Percentiles rank a stretch among this genome's conserved stretches.
These are phyloP conservation scores for Trametes cingulata DNA, from an alignment of 768 basidiomycete genomes.

Conservation along the genomic window DNA sequence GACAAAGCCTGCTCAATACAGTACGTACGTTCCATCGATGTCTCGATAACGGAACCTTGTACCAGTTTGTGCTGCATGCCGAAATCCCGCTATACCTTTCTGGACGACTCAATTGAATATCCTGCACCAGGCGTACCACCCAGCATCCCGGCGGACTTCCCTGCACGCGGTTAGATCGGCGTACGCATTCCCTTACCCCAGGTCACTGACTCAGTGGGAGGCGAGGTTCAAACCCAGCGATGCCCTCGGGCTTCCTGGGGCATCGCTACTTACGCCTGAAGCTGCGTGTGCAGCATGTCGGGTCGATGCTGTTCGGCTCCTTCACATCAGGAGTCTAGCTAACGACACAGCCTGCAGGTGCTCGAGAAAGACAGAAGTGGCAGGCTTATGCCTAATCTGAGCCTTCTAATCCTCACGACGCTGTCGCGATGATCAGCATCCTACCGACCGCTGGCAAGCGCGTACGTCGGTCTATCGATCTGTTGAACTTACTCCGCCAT, in stretches of 20 bases:
- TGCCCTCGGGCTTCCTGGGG: background rate
- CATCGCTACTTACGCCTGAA: background rate
- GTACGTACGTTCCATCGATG: slow-evolving; percentile 14
- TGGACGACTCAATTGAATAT: background rate
- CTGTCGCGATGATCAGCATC: slow-evolving; percentile 14
- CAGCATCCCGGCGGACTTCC: background rate
- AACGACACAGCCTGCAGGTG: slow-evolving; percentile 7
- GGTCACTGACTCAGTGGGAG: background rate
- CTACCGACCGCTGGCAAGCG: background rate
- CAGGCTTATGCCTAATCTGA: slow-evolving; percentile 4
- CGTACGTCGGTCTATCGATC: background rate
- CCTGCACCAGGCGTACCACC: background rate
- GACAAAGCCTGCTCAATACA: background rate
- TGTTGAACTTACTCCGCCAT: background rate
- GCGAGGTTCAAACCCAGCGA: slow-evolving; percentile 19
- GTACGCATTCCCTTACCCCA: slow-evolving; percentile 9
- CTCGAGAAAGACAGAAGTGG: slow-evolving; percentile 4
- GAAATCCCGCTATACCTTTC: slow-evolving; percentile 7
- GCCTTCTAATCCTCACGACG: background rate
- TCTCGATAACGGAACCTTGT: slow-evolving; percentile 11
- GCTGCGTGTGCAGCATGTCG: slow-evolving; percentile 1
- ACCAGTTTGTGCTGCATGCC: slow-evolving; percentile 5
- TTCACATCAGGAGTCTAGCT: slow-evolving; percentile 5
- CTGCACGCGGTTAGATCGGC: slow-evolving; percentile 13
- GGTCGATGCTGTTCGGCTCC: slow-evolving; percentile 9